A percentile compares a stretch with the other conserved stretches of the same genome.
phyloP scores from a whole-genome alignment of 352 stramenopile genomes.

The Globisporangium polare region DNA sequence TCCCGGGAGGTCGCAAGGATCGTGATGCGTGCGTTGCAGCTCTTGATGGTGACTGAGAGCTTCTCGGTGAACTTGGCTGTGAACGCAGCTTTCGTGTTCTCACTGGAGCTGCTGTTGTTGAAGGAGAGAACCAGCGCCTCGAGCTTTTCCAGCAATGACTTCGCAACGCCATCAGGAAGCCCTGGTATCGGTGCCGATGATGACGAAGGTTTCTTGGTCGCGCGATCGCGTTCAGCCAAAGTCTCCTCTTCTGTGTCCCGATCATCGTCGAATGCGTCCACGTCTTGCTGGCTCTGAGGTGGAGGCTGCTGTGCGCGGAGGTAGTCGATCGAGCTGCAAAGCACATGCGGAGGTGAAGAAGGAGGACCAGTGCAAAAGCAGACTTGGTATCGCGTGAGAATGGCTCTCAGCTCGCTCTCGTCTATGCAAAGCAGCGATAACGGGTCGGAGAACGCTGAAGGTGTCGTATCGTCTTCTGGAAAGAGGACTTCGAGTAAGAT shows the following conservation, averaged over 20 bases:
- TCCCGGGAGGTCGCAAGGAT: slow-evolving; percentile 18
- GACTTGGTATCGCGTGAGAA: slow-evolving; percentile 24
- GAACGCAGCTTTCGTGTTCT: slow-evolving; percentile 2
- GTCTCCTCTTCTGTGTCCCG: not conserved
- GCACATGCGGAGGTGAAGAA: not conserved
- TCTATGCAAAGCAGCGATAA: slow-evolving; percentile 7
- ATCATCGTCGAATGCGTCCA: not conserved
- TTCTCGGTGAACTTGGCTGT: slow-evolving; percentile 9
- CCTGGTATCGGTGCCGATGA: slow-evolving; percentile 15
- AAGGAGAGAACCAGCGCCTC: slow-evolving; percentile 7
- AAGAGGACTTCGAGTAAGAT: not conserved
- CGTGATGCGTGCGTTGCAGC: slow-evolving; percentile 33
- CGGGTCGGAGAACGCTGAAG: not conserved
- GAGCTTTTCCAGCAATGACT: slow-evolving; percentile 11
- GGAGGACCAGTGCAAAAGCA: slow-evolving; percentile 7
- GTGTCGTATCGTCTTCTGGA: not conserved
- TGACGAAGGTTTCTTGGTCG: not conserved
- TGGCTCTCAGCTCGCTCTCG: slow-evolving; percentile 2
- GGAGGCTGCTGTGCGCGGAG: not conserved
- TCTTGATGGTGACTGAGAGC: slow-evolving; percentile 23
- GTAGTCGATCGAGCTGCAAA: not conserved
- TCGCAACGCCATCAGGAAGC: slow-evolving; percentile 19
- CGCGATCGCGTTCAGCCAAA: no score
- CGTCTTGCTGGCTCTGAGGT: not conserved
- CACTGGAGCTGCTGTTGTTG: slow-evolving; percentile 1